Evolutionary conservation across 1,139 yeast species (phyloP), one percentile per base, ranked within the genome.

Genomic region (Lodderomyces parapsilosis): DNA sequence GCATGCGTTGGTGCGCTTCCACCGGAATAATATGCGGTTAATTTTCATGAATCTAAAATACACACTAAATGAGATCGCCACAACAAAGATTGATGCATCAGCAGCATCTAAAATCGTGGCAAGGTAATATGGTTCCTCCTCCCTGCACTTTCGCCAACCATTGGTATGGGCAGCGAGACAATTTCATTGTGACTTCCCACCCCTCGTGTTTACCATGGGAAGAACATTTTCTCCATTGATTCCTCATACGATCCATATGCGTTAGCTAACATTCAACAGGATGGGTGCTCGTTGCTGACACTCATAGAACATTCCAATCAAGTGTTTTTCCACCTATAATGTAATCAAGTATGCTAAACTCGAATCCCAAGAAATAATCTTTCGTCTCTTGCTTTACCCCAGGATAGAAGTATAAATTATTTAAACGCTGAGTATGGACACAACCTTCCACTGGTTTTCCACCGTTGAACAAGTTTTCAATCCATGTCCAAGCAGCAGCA

Each of bases 401-500:
- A 4, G 48, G 49, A 20, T 49, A 49, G 14, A 34, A 20, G 10
- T 22, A 15, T 10, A 46, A 32, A 34, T 46, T 49, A 6, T 38
- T 18, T 1, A 44, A 11, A 25, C 51, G 40, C n/a, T 15, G 14
- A 1, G 43, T 44, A 32, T 42, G 43, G 2, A 9, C 11, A 33
- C 52, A 49, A 6, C 52, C 52, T 17, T 38, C 23, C 4, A 44
- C 39, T 3, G 48, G 47, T 30, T 33, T 35, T 7, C 22, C 39
- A 3, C 45, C 45, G 4, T 38, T 18, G 13, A 49, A 41, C 27
- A 45, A 41, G 7, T 32, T 37, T 18, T 54, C 47, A 2, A 61
- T 38, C 69, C 69, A 65, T 3, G 60, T 58, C 35, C 62, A 48
- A 2, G 61, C 70, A 1, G 69, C 69, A 10, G 64, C 64, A 24